These are phyloP conservation scores for Leccinum griseonigrum DNA, from an alignment of 1,284 basidiomycete genomes.

Conservation along the genomic window DNA sequence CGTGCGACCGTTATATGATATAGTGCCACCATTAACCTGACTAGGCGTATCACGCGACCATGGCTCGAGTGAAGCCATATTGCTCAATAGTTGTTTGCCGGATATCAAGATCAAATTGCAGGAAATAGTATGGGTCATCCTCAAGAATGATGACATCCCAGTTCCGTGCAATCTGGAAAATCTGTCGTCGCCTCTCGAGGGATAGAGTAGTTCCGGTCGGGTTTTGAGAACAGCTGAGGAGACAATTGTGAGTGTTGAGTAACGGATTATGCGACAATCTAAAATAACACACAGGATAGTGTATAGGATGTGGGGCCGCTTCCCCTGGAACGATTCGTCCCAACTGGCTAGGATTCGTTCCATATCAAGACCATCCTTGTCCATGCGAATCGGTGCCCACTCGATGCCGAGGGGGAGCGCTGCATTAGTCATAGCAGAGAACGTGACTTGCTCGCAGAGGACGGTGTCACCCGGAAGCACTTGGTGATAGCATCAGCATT, in stretches of 20 bases:
- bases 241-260: slow-evolving; percentile 16
- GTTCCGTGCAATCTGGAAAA: slow-evolving; percentile 56
- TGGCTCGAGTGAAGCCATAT: slow-evolving; percentile 32
- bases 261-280: background rate
- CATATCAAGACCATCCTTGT: slow-evolving; percentile 52
- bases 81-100: slow-evolving; percentile 23
- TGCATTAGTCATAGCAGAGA: slow-evolving; percentile 41
- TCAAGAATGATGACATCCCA: slow-evolving; percentile 52
- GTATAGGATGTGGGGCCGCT: slow-evolving; percentile 33
- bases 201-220: slow-evolving; percentile 53
- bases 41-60: slow-evolving; percentile 55
- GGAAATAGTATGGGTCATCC: slow-evolving; percentile 60
- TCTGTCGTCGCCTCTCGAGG: slow-evolving; percentile 47
- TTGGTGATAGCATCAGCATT: slow-evolving; percentile 39
- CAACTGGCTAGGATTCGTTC: slow-evolving; percentile 47
- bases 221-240: slow-evolving; percentile 43
- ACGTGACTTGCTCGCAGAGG: slow-evolving; percentile 49
- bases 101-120: slow-evolving; percentile 37
- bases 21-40: slow-evolving; percentile 30
- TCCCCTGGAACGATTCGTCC: slow-evolving; percentile 41
- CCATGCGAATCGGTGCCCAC: slow-evolving; percentile 51
- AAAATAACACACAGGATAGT: slow-evolving; percentile 30
- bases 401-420: slow-evolving; percentile 41
- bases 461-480: slow-evolving; percentile 49
- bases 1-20: slow-evolving; percentile 33